Base-by-base conservation (phyloP, 345 rosid genomes). In the Iberis pinnata region DNA sequence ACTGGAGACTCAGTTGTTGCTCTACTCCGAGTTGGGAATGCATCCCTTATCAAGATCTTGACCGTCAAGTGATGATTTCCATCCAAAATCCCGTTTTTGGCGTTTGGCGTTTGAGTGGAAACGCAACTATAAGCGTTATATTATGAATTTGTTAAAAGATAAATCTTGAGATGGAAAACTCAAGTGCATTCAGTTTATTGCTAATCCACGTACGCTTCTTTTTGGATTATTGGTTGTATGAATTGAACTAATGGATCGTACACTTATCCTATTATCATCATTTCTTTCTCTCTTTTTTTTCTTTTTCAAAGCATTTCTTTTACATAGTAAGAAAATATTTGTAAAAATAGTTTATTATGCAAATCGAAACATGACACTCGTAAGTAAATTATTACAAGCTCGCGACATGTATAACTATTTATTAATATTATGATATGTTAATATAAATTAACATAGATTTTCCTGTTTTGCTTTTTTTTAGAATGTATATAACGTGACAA, bases 11-110 rank as follows among this genome's bases (percentile, higher is more conserved):
- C 96, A 0, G 89, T 83, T 22, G 95, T 87, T 53, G 98, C 87
- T 55, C 76, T 90, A 73, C 98, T 82, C 61, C 87, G 98, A 1
- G 66, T 87, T 11, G 96, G 95, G 70, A 74, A 83, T 61, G 87
- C 98, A 39, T 87, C 98, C 0, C 73, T 90, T 2, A 90, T 90
- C 89, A 90, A 90, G 80, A 90, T 90, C 73, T 63, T 90, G 74
- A 81, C 80, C 9, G 93, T 76, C 10, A 87, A 82, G 64, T 73
- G 75, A 85, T 68, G 20, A 53, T 27, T 19, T 13, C 7, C 11
- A 18, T 50, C 3, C 0, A 2, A 12, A 31, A 50, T 25, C 12
- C 9, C 55, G 39, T 47, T 53, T 67, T 68, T 60, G 62, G 61
- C 61, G 43, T 51, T 43, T 36, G 53, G 70, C 61, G 69, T 48